A percentile compares a stretch with the other conserved stretches of the same genome.
Conservation (phyloP, 1,139 yeast species). For the Nakaseomyces nivariensis region DNA sequence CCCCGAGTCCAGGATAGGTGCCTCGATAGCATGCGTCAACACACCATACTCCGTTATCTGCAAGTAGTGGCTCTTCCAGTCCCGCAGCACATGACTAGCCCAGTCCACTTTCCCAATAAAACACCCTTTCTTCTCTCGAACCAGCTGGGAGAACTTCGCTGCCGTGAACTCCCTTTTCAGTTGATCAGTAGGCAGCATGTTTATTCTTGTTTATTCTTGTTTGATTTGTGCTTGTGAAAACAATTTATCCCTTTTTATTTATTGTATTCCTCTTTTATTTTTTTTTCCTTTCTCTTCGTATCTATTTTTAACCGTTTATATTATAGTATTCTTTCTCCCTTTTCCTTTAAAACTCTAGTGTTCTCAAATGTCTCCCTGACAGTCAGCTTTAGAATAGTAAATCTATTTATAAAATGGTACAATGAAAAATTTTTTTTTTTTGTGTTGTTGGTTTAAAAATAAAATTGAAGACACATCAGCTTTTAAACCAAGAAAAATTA, state of each 20-base stretch:
- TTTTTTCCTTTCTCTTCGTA: background rate
- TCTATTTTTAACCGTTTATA: too few relatives aligned
- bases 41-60: constrained; percentile 21
- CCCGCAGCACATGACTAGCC: constrained; percentile 15
- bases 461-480: too few relatives aligned
- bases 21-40: constrained; percentile 14
- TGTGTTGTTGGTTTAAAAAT: too few relatives aligned
- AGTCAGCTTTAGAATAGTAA: too few relatives aligned
- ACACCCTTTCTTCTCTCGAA: constrained; percentile 1
- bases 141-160: background rate
- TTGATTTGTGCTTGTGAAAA: too few relatives aligned
- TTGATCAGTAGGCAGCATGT: constrained; percentile 1
- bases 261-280: background rate
- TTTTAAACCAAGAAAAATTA: too few relatives aligned
- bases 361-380: too few relatives aligned
- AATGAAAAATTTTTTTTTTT: too few relatives aligned
- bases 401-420: too few relatives aligned
- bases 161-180: background rate
- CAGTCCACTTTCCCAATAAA: constrained; percentile 27
- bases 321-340: too few relatives aligned
- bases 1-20: background rate
- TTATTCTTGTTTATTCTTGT: background rate
- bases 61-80: constrained; percentile 19
- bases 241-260: background rate
- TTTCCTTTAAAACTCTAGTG: too few relatives aligned